Base-by-base conservation (phyloP, 31 red algal species). In the Odonthalia washingtoniensis region DNA sequence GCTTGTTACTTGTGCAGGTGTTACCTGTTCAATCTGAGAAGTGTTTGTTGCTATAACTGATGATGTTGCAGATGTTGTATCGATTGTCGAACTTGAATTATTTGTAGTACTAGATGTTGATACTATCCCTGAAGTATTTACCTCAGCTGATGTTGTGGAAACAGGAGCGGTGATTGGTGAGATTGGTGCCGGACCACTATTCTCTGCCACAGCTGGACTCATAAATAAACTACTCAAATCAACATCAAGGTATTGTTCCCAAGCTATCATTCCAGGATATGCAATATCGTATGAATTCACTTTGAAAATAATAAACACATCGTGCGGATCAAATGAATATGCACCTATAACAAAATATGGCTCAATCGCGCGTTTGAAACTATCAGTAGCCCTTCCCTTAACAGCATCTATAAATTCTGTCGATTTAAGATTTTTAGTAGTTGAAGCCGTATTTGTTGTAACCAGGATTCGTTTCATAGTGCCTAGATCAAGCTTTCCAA, bases 251-350 rank as follows among this genome's bases (percentile, higher is more conserved):
- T 30, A 67, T 67, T 30, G 33, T 67, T 67, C 64, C 64, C 64
- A 67, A 67, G 64, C 27, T 67, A 67, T 33, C 27, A 67, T 67
- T 67, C 33, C 64, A 30, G 64, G 30, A 67, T 67, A 67, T 33
- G 64, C 27, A 33, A 35, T 33, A 67, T 67, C 64, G 33, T 33
- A 67, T 33, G 27, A 33, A 67, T 67, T 35, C 27, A 35, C 33
- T 35, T 67, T 67, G 33, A 67, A 67, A 67, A 67, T 67, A 33
- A 67, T 33, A 35, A 67, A 67, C 33, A 35, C 30, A 33, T 67
- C 64, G 33, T 67, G 27, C 27, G 27, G 27, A 33, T 30, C 33
- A 67, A 35, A 33, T 35, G 64, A 67, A 67, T 67, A 67, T 33
- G 33, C 33, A 33, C 64, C 64, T 33, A 67, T 33, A 30, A 67